Evolutionary conservation across 495 filamentous ascomycete species (phyloP), one percentile per base, ranked within the genome.

Genomic region (Saxophila tyrrhenica): DNA sequence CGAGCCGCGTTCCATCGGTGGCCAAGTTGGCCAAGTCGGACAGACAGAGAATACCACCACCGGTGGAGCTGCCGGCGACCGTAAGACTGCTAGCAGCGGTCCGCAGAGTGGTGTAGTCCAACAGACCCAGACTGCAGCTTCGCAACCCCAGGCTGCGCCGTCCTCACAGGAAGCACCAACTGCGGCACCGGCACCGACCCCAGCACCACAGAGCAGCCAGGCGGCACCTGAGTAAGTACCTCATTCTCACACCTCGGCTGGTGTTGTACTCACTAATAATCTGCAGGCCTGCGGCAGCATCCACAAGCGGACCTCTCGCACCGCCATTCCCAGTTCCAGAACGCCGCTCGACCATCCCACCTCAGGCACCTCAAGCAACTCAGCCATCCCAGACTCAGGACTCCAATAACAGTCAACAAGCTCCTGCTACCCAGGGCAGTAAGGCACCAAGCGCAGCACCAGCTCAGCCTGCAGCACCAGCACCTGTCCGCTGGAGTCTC

Each of bases 1-100:
- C 38, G 75, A 78, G 60, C 78, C 78, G 19, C 70, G 69, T 48
- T 55, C 67, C 42, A 71, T 80, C 42, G 70, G 73, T 20, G 62
- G 67, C 39, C 60, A 64, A 15, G 51, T 73, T 32, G 56, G 56
- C 45, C 35, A 39, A 8, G n/a, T n/a, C 15, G 29, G 29, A 35
- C 29, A 35, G 29, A 35, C 29, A 35, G 29, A 35, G 7, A 35
- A 35, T 5, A 5, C 15, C 41, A 17, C 41, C 41, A 44, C 41
- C 41, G 41, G 41, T 21, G 41, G 41, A 17, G 41, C 41, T 21
- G 41, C 41, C 16, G 19, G 7, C 41, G 41, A 44, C 8, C 41
- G 19, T 44, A 44, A 17, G n/a, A 44, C n/a, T 8, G 41, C 41
- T 44, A 44, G 41, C 41, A 44, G 7, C 41, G 41, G 8, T 44